Evolutionary conservation across 306 rosid genomes (phyloP).

Genomic region (Echinosophora koreensis): DNA sequence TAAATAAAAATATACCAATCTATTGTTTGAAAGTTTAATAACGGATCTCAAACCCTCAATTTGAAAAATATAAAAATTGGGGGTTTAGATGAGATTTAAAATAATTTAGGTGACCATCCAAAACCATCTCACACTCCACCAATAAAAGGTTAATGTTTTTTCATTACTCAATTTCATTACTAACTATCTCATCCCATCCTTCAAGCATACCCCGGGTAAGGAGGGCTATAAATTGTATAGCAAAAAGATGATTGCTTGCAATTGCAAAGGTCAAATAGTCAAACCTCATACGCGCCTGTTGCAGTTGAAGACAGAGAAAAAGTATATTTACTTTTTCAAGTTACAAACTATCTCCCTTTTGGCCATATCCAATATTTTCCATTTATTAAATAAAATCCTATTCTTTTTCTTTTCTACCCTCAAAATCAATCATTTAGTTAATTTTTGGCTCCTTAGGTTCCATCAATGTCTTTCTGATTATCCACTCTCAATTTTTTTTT

Average conservation of each 20-base stretch:
- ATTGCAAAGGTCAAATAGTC: not conserved
- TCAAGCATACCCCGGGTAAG: too few species aligned
- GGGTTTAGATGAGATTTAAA: too few species aligned
- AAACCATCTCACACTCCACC: too few species aligned
- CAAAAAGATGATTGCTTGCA: not conserved
- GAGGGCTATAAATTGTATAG: too few species aligned
- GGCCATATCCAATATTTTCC: constrained; percentile 10
- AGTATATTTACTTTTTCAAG: constrained; percentile 28
- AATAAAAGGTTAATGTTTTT: too few species aligned
- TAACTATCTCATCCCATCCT: too few species aligned
- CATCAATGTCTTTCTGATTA: constrained; percentile 32
- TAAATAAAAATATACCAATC: too few species aligned
- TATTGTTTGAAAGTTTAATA: too few species aligned
- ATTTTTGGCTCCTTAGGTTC: not conserved
- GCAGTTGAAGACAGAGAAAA: not conserved
- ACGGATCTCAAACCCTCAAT: too few species aligned
- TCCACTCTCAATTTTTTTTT: not conserved
- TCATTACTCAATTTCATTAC: too few species aligned
- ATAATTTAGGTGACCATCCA: too few species aligned
- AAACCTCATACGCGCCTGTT: not conserved
- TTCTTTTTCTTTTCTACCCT: not conserved
- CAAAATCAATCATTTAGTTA: constrained; percentile 15
- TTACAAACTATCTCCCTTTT: not conserved
- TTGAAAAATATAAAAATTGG: too few species aligned
- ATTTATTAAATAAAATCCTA: not conserved